Base-by-base conservation (phyloP, 768 basidiomycete genomes). In the Lentinula boryana region DNA sequence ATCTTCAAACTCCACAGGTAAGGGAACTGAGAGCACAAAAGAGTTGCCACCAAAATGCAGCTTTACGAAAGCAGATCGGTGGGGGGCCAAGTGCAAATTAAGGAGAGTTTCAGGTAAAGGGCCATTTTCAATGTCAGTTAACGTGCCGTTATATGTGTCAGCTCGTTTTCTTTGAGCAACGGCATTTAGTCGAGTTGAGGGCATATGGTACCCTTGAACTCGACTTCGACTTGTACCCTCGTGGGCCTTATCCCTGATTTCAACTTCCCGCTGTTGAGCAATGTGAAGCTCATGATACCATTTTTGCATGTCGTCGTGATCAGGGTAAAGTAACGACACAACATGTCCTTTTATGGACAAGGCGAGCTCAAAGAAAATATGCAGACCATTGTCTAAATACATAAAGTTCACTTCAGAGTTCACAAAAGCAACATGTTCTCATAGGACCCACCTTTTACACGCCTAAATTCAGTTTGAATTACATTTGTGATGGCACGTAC, bases 1-100 rank as follows among this genome's bases (percentile, higher is more conserved):
- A 2, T 46, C 55, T 18, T 57, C 61, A 44, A 33, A 62, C 32
- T 49, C 32, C 12, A 62, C 55, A 21, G 61, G 61, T 5, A 57
- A 3, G 7, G 31, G 23, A n/a, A 57, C 21, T 21, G 23, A 43
- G 18, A 61, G 43, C 38, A 51, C 43, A 23, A 54, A 61, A 15
- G 44, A 31, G 53, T 44, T 54, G 40, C 27, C 40, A n/a, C 53
- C 60, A 31, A 38, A 55, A 31, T 55, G 53, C n/a, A 61, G 18
- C 32, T 61, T 53, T 2, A 61, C 54, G n/a, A 61, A 48, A 27
- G 60, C 23, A 18, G 41, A 38, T 40, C 52, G 27, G 27, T 27
- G 27, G 23, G 13, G 15, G 18, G 23, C 16, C 23, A 27, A 43
- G 36, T 2, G 33, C 18, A 35, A 36, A 3, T 35, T 15, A 8